phyloP scores from a whole-genome alignment of 1,284 basidiomycete genomes.

The Pholiota adiposa region DNA sequence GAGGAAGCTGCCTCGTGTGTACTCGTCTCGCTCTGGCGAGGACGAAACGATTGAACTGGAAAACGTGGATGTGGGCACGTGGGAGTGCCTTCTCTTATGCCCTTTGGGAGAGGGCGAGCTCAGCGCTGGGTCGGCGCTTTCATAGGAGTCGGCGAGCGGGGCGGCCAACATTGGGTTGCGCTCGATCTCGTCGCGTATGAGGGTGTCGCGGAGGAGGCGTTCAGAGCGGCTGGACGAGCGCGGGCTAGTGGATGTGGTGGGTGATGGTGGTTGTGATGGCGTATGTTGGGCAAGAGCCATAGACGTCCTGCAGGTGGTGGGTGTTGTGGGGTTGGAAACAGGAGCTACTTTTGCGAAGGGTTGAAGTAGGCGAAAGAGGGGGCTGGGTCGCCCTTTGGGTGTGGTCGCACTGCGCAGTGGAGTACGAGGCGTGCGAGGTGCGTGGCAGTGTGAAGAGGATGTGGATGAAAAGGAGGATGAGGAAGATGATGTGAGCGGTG shows the following conservation, averaged over 20 bases:
- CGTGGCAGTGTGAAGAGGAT: slow-evolving; percentile 8
- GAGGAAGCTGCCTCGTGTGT: slow-evolving; percentile 31
- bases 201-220: slow-evolving; percentile 59
- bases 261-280: slow-evolving; percentile 6
- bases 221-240: slow-evolving; percentile 47
- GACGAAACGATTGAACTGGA: slow-evolving; percentile 1
- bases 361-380: slow-evolving; percentile 20
- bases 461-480: slow-evolving; percentile 1
- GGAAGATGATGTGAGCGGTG: slow-evolving; percentile 5
- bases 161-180: slow-evolving; percentile 19
- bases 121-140: slow-evolving; percentile 4
- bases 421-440: slow-evolving; percentile 12
- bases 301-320: not conserved
- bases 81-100: slow-evolving; percentile 32
- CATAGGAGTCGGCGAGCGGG: slow-evolving; percentile 12
- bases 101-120: slow-evolving; percentile 6
- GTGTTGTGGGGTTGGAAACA: not conserved
- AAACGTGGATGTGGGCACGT: slow-evolving; percentile 24
- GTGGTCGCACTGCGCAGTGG: slow-evolving; percentile 15
- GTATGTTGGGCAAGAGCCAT: slow-evolving; percentile 4
- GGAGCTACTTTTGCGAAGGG: slow-evolving; percentile 11
- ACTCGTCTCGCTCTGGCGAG: slow-evolving; percentile 20
- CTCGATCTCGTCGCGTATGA: slow-evolving; percentile 52
- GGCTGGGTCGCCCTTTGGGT: slow-evolving; percentile 10
- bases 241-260: slow-evolving; percentile 8